A percentile compares a stretch with the other conserved stretches of the same genome.
Conservation (phyloP, 805 yeast species). For the Candida ortonii region DNA sequence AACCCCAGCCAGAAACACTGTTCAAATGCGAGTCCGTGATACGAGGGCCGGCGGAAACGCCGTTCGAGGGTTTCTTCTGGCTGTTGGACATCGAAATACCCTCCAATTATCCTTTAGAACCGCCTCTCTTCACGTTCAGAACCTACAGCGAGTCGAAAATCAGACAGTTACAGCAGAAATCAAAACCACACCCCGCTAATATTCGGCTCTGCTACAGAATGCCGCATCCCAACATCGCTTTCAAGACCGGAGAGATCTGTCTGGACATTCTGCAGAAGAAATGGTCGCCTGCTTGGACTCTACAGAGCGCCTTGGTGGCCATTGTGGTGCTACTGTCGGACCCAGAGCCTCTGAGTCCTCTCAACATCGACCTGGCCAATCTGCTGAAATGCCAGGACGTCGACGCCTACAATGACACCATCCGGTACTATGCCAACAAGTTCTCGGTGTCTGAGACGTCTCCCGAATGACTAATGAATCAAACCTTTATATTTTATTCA, state of each 20-base stretch:
- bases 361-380: constrained; percentile 68
- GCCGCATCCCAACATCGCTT: constrained; percentile 51
- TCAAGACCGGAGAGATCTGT: constrained; percentile 65
- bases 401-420: constrained; percentile 40
- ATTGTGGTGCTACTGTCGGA: constrained; percentile 53
- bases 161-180: constrained; percentile 4
- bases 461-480: constrained; percentile 10
- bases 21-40: constrained; percentile 51
- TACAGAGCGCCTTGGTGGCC: constrained; percentile 54
- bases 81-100: constrained; percentile 45
- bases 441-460: constrained; percentile 19
- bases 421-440: constrained; percentile 37
- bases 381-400: constrained; percentile 47
- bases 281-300: constrained; percentile 78
- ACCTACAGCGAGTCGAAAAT: constrained; percentile 13
- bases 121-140: constrained; percentile 53
- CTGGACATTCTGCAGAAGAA: constrained; percentile 55
- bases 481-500: constrained; percentile 14
- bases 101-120: constrained; percentile 50
- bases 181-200: neutral
- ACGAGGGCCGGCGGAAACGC: constrained; percentile 50
- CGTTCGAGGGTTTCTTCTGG: constrained; percentile 54
- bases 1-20: constrained; percentile 43
- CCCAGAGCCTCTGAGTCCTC: constrained; percentile 71
- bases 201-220: constrained; percentile 24